phyloP scores from a whole-genome alignment of 192 early-diverging fungal genomes.

The Entomortierella parvispora region DNA sequence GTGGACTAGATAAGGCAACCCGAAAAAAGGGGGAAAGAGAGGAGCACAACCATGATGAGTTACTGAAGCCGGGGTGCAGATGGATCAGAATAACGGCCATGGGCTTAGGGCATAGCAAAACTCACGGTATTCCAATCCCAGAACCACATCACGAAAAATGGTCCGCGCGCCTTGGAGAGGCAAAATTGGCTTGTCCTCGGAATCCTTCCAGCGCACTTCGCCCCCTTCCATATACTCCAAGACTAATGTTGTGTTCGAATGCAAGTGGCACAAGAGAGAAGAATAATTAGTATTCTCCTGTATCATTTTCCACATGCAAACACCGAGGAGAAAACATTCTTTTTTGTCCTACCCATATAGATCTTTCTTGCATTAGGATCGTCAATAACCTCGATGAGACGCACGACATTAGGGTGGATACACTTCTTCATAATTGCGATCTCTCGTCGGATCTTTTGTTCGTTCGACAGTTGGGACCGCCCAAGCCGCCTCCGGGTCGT shows the following conservation, averaged over 20 bases:
- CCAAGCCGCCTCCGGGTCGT: constrained; percentile 52
- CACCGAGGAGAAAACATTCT: background rate
- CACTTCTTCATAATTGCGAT: constrained; percentile 98
- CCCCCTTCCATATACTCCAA: constrained; percentile 94
- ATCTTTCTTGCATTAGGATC: constrained; percentile 91
- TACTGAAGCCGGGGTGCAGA: too few species aligned
- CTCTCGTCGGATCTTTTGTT: constrained; percentile 93
- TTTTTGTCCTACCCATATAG: constrained; percentile 74
- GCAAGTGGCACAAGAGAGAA: background rate
- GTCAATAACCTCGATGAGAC: constrained; percentile 93
- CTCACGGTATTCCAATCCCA: constrained; percentile 92
- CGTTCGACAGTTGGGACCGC: constrained; percentile 51
- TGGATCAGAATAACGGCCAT: too few species aligned
- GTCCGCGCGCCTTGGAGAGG: constrained; percentile 69
- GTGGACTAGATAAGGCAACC: constrained; percentile 68
- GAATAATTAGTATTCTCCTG: background rate
- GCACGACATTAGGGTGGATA: constrained; percentile 91
- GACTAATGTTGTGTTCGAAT: too few species aligned
- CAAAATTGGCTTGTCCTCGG: constrained; percentile 70
- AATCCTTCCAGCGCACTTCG: constrained; percentile 90
- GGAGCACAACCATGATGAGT: background rate
- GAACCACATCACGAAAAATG: constrained; percentile 91
- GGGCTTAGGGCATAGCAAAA: constrained; percentile 11
- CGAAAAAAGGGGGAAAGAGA: background rate
- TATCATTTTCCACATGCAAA: too few species aligned